phyloP scores from a whole-genome alignment of 2,329 filamentous ascomycete species.

The Claviceps sp. region DNA sequence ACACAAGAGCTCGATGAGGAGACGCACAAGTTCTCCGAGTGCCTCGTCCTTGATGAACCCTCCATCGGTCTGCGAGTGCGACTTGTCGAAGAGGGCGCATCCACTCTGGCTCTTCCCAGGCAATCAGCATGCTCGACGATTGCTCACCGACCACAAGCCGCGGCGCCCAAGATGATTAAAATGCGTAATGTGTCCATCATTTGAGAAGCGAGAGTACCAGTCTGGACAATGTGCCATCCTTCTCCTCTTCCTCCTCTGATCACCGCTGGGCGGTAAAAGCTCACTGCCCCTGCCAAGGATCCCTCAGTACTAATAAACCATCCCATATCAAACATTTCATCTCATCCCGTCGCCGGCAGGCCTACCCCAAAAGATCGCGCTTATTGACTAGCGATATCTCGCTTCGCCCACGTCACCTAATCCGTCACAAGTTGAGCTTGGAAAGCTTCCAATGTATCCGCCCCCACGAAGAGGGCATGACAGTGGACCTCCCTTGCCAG shows the following conservation, averaged over 20 bases:
- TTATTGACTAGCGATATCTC: background rate
- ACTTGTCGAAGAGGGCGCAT: background rate
- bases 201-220: too few relatives aligned
- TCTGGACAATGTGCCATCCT: too few relatives aligned
- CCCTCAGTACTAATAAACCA: too few relatives aligned
- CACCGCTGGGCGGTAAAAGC: background rate
- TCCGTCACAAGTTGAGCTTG: background rate
- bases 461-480: conserved; percentile 1
- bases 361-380: background rate
- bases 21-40: too few relatives aligned
- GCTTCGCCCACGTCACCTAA: background rate
- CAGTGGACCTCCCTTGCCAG: conserved; percentile 2
- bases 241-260: too few relatives aligned
- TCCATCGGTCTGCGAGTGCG: background rate
- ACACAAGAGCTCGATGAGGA: background rate
- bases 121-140: background rate
- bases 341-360: background rate
- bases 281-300: background rate
- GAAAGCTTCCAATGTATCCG: background rate
- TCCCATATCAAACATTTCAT: background rate
- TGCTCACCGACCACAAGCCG: too few relatives aligned
- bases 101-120: background rate
- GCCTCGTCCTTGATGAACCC: background rate
- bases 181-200: too few relatives aligned
- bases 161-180: too few relatives aligned